Evolutionary conservation across 306 rosid species (phyloP).

Genomic region (Quercus ilex): DNA sequence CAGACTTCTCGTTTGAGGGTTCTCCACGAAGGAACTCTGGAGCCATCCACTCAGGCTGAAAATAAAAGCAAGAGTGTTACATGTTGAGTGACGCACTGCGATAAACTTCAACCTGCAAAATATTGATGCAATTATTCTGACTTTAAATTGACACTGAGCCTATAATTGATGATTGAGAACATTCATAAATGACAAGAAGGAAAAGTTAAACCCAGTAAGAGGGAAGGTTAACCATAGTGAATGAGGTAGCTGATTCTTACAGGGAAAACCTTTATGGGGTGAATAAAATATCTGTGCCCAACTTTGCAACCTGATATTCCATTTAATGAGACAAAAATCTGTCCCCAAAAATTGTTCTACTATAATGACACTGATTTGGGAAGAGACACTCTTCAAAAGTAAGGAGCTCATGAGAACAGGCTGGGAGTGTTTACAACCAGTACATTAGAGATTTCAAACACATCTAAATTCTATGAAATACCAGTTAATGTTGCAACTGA

Average conservation of each 20-base stretch:
- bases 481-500: background rate
- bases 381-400: background rate
- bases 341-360: background rate
- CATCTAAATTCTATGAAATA: background rate
- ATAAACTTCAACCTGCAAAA: slow-evolving; percentile 41
- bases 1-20: slow-evolving; percentile 95
- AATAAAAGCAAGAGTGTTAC: slow-evolving; percentile 50
- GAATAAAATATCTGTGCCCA: background rate
- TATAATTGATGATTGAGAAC: slow-evolving; percentile 4
- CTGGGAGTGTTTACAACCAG: background rate
- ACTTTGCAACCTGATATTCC: background rate
- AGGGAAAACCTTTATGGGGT: background rate
- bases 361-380: background rate
- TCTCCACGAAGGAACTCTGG: slow-evolving; percentile 99
- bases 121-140: slow-evolving; percentile 33
- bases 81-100: slow-evolving; percentile 33
- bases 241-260: background rate
- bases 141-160: slow-evolving; percentile 25
- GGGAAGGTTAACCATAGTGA: background rate
- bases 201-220: background rate
- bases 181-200: background rate
- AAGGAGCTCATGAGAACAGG: background rate
- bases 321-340: background rate
- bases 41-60: slow-evolving; percentile 99
- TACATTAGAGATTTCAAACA: background rate